Base-by-base conservation (phyloP, 495 filamentous ascomycete species). In the Haplographium delicatum region DNA sequence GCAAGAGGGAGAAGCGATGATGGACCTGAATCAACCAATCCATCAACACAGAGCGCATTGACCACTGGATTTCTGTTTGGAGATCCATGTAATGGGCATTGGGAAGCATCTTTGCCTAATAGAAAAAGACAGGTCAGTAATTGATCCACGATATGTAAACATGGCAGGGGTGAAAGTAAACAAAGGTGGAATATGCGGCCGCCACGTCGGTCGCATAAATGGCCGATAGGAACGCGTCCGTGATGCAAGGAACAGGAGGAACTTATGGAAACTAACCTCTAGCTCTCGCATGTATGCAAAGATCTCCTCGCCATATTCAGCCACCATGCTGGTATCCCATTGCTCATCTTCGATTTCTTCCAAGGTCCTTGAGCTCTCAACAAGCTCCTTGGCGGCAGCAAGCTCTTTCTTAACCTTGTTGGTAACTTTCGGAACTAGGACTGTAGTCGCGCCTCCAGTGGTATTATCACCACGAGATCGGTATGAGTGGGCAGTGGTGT, bases 11-110 rank as follows among this genome's bases (percentile, higher is more conserved):
- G 71, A 98, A 97, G 37, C 94, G 88, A 57, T 83, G 78, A 62
- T 98, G 93, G 18, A 98, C 93, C 64, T 97, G 91, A 34, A 96
- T 84, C 8, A 98, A 75, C 93, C 93, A 98, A 65, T 97, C 94
- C 84, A 97, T 95, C 45, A 98, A 81, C 37, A 97, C 88, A 8
- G 91, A 82, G 38, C 93, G 88, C 91, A 96, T 96, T 0, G 91
- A 95, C 94, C 94, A 97, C 65, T 95, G 89, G 47, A 98, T 91
- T 66, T 97, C 91, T n/a, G 83, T 81, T 64, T 98, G 93, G 44
- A 85, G 83, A 42, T 95, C 88, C 94, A 98, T 97, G 72, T 98
- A 98, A 59, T 91, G 80, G 2, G 86, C 74, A 61, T 91, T 86
- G 0, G 93, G 93, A 34, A 89, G 68, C 78, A 97, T 84, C 34